phyloP scores from a whole-genome alignment of 2,329 filamentous ascomycete species.

The Xylaria polymorpha region DNA sequence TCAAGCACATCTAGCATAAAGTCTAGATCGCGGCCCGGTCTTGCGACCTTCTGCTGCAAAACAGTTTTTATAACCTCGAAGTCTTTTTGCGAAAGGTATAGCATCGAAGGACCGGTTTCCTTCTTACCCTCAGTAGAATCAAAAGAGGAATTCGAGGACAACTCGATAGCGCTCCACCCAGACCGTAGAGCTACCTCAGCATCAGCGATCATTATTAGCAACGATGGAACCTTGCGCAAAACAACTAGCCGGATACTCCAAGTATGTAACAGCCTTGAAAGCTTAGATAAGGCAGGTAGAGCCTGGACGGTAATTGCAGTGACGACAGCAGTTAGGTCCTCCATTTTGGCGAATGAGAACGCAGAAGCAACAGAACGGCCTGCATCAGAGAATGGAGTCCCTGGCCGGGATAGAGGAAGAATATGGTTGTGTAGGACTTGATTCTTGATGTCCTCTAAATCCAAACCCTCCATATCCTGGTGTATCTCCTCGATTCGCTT shows the following conservation, averaged over 20 bases:
- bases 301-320: constrained; percentile 93
- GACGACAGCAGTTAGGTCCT: constrained; percentile 89
- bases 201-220: constrained; percentile 74
- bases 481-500: constrained; percentile 78
- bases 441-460: constrained; percentile 88
- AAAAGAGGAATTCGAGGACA: constrained; percentile 37
- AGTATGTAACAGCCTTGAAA: constrained; percentile 77
- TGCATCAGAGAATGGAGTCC: constrained; percentile 60
- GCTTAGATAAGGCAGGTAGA: constrained; percentile 80
- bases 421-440: constrained; percentile 87
- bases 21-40: constrained; percentile 80
- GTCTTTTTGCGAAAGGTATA: constrained; percentile 57
- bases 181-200: constrained; percentile 72
- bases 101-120: constrained; percentile 36
- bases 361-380: constrained; percentile 55
- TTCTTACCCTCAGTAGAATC: constrained; percentile 20
- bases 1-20: constrained; percentile 88
- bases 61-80: constrained; percentile 70
- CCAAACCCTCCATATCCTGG: constrained; percentile 73
- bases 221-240: constrained; percentile 76
- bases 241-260: constrained; percentile 85
- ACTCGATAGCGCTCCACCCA: constrained; percentile 72
- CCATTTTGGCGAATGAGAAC: constrained; percentile 75
- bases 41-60: constrained; percentile 75
- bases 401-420: constrained; percentile 66